phyloP scores from a whole-genome alignment of 169 alveolate genomes.

The Plasmodium relictum region DNA sequence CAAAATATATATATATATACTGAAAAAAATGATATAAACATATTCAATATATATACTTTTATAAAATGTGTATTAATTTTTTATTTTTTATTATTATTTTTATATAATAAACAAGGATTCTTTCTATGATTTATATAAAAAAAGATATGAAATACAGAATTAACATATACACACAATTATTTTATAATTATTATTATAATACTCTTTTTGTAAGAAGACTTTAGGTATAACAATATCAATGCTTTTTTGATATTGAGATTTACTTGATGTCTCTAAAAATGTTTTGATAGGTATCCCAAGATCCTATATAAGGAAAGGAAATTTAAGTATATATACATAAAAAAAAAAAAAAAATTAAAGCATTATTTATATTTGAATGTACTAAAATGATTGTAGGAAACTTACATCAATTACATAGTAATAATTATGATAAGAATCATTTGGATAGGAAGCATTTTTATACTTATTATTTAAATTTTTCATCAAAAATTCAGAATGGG shows the following conservation, averaged over 20 bases:
- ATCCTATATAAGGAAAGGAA: constrained; percentile 18
- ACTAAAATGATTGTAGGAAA: not conserved
- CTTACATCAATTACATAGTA: constrained; percentile 84
- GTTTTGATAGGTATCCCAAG: constrained; percentile 56
- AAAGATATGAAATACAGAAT: too few relatives aligned
- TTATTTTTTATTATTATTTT: too few relatives aligned
- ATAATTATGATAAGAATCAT: constrained; percentile 82
- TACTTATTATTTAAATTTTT: constrained; percentile 80
- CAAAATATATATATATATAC: too few relatives aligned
- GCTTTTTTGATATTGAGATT: constrained; percentile 23
- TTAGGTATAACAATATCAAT: constrained; percentile 39
- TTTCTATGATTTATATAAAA: too few relatives aligned
- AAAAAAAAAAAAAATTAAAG: not conserved
- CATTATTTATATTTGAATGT: not conserved
- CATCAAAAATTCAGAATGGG: constrained; percentile 87
- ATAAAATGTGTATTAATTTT: too few relatives aligned
- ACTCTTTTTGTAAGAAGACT: constrained; percentile 36
- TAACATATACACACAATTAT: too few relatives aligned
- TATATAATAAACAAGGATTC: too few relatives aligned
- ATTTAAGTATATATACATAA: not conserved
- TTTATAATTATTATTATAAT: constrained; percentile 10
- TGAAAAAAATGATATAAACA: too few relatives aligned
- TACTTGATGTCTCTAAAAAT: constrained; percentile 38
- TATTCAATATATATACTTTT: too few relatives aligned
- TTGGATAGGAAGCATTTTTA: constrained; percentile 84